Percentiles rank a stretch among this genome's conserved stretches.
Conservation (phyloP, 371 early-diverging fungal species). For the Zychaea mexicana region DNA sequence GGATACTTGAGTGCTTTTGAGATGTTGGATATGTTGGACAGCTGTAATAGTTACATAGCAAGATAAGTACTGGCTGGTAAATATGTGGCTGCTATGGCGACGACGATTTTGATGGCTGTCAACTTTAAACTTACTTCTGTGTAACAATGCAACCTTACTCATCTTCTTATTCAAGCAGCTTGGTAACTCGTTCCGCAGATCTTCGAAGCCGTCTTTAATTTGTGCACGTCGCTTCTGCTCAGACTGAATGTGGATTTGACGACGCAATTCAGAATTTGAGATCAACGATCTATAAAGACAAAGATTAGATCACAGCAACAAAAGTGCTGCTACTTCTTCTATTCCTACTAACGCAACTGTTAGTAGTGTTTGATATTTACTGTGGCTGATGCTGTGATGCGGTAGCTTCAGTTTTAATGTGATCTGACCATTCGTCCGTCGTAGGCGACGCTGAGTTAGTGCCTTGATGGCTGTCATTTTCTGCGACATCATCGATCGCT, state of each 20-base stretch:
- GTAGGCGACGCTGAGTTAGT: background rate
- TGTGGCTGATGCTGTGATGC: background rate
- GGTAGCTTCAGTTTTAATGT: background rate
- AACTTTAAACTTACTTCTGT: constrained; percentile 41
- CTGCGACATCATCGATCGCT: background rate
- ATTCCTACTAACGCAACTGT: background rate
- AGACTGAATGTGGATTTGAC: constrained; percentile 63
- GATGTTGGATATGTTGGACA: constrained; percentile 51
- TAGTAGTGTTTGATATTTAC: background rate
- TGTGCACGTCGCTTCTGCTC: constrained; percentile 64
- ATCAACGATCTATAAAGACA: background rate
- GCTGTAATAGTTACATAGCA: constrained; percentile 18
- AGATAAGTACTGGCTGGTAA: constrained; percentile 5
- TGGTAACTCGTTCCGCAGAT: constrained; percentile 53
- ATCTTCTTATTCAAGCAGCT: constrained; percentile 57
- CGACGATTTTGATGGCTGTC: no score
- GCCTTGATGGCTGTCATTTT: background rate
- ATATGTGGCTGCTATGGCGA: background rate
- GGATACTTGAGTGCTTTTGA: constrained; percentile 44
- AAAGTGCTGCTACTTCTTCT: background rate
- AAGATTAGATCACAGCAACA: background rate
- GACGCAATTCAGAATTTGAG: constrained; percentile 45
- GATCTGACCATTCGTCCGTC: background rate
- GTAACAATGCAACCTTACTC: constrained; percentile 57
- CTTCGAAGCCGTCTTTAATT: constrained; percentile 65